A percentile compares a stretch with the other conserved stretches of the same genome.
Conservation (phyloP, 2,329 filamentous ascomycete species). For the Myriosclerotinia duriaeana region DNA sequence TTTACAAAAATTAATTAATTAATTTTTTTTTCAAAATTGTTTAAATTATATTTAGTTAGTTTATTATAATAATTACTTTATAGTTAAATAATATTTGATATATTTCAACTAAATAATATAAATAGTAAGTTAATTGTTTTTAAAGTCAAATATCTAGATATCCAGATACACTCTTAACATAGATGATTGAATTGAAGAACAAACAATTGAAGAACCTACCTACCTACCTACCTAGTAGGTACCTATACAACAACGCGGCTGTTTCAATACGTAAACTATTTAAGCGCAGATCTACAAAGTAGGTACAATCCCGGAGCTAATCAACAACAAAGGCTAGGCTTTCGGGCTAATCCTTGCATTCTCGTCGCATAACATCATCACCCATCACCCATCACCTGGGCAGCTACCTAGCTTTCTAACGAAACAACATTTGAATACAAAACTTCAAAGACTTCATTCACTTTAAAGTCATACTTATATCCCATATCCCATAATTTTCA, state of each 20-base stretch:
- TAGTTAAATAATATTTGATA: too few species aligned
- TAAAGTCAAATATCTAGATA: too few species aligned
- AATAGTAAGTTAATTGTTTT: too few species aligned
- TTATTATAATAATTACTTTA: not conserved
- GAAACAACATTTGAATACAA: not conserved
- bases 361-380: conserved; percentile 11
- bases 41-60: too few species aligned
- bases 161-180: too few species aligned
- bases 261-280: not conserved
- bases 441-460: not conserved
- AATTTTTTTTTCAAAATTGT: not conserved
- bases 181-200: not conserved
- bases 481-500: too few species aligned
- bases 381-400: conserved; percentile 13
- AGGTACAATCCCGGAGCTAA: conserved; percentile 21
- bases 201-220: not conserved
- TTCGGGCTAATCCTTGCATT: conserved; percentile 18
- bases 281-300: not conserved
- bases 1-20: not conserved
- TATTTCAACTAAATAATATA: too few species aligned
- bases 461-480: not conserved
- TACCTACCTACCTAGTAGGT: too few species aligned
- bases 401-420: conserved; percentile 15
- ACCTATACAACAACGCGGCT: not conserved
- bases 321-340: conserved; percentile 18